Evolutionary conservation across 345 rosid genomes (phyloP).

Genomic region (Bruguiera sexangula): DNA sequence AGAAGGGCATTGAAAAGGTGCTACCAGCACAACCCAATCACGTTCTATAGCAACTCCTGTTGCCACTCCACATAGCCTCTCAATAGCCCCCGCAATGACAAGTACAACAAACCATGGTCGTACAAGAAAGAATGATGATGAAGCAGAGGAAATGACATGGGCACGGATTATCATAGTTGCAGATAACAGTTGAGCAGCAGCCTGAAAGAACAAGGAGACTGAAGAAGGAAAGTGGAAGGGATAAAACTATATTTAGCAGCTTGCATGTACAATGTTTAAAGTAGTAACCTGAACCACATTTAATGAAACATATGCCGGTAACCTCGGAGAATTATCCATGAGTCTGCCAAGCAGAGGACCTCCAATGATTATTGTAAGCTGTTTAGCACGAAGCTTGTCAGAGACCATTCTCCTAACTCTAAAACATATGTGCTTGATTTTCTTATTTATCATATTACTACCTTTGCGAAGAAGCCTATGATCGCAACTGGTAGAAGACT

Average conservation of each 20-base stretch:
- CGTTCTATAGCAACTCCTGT: slow-evolving; percentile 88
- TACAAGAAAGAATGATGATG: slow-evolving; percentile 57
- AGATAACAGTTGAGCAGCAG: slow-evolving; percentile 78
- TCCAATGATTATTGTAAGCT: slow-evolving; percentile 68
- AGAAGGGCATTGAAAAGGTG: slow-evolving; percentile 14
- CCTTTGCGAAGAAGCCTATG: slow-evolving; percentile 80
- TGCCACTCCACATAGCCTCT: slow-evolving; percentile 79
- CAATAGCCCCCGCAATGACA: slow-evolving; percentile 72
- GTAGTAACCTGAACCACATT: slow-evolving; percentile 64
- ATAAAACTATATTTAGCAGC: slow-evolving; percentile 2
- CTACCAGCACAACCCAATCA: slow-evolving; percentile 96
- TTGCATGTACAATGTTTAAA: background rate
- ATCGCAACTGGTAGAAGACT: slow-evolving; percentile 95
- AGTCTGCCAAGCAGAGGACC: slow-evolving; percentile 88
- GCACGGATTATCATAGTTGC: slow-evolving; percentile 86
- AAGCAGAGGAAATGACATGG: slow-evolving; percentile 46
- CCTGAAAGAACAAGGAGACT: slow-evolving; percentile 45
- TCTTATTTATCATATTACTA: slow-evolving; percentile 19
- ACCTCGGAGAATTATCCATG: slow-evolving; percentile 88
- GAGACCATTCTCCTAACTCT: background rate
- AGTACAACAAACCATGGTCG: slow-evolving; percentile 81
- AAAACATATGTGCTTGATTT: slow-evolving; percentile 1
- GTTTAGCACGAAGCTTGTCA: slow-evolving; percentile 21
- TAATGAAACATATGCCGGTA: slow-evolving; percentile 66
- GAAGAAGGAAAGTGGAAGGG: background rate